Evolutionary conservation across 225 moss, liverwort and hornwort species (phyloP).

Genomic region (Sphagnum tenellum): DNA sequence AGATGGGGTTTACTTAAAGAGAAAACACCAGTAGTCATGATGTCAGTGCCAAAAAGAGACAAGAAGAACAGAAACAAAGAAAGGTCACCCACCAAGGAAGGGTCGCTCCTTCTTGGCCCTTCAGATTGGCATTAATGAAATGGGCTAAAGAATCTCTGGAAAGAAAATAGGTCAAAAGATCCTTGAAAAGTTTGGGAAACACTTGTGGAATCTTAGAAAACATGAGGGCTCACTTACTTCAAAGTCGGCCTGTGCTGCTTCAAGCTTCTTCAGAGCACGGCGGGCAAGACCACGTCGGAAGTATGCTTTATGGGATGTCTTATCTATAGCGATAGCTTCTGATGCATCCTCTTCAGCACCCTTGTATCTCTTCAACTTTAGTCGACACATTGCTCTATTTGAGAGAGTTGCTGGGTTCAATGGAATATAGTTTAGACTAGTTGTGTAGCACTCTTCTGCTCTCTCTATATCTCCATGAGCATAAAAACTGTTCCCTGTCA

Average conservation of each 20-base stretch:
- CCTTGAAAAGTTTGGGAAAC: too few relatives aligned
- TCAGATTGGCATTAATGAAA: too few relatives aligned
- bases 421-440: constrained; percentile 10
- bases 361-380: constrained; percentile 18
- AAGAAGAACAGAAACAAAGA: too few relatives aligned
- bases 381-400: constrained; percentile 18
- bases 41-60: too few relatives aligned
- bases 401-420: constrained; percentile 6
- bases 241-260: constrained; percentile 24
- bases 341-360: constrained; percentile 21
- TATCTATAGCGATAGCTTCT: constrained; percentile 13
- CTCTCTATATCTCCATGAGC: constrained; percentile 5
- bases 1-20: too few relatives aligned
- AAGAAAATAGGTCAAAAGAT: too few relatives aligned
- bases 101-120: too few relatives aligned
- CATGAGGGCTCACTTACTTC: constrained; percentile 10
- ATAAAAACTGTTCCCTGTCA: constrained; percentile 24
- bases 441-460: constrained; percentile 21
- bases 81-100: too few relatives aligned
- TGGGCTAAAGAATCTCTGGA: too few relatives aligned
- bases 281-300: constrained; percentile 15
- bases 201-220: too few relatives aligned
- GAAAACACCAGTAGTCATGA: too few relatives aligned
- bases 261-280: constrained; percentile 1
- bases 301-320: constrained; percentile 16